These are phyloP conservation scores for Pisolithus albus DNA, from an alignment of 768 basidiomycete genomes.

Conservation along the genomic window DNA sequence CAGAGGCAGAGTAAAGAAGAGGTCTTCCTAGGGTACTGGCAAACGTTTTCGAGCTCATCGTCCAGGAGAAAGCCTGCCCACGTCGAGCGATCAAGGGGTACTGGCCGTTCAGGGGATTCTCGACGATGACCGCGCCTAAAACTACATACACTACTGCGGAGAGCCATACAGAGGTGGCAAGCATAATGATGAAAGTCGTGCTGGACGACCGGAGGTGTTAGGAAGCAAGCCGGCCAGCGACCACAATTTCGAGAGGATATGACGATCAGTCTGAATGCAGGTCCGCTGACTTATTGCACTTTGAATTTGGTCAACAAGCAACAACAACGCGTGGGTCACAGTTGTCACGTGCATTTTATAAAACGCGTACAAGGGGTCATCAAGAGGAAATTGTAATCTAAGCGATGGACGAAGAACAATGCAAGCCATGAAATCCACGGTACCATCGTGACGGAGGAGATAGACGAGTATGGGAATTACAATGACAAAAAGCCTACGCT, in stretches of 20 bases:
- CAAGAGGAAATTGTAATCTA: constrained; percentile 15
- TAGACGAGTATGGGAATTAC: neutral
- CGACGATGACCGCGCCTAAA: constrained; percentile 44
- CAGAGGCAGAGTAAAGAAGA: constrained; percentile 45
- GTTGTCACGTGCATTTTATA: constrained; percentile 23
- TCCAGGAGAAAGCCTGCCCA: constrained; percentile 59
- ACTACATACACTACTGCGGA: constrained; percentile 33
- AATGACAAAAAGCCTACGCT: constrained; percentile 22
- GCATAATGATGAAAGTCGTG: constrained; percentile 57
- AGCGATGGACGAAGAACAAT: constrained; percentile 6
- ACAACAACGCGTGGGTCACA: constrained; percentile 15
- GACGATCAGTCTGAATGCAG: neutral
- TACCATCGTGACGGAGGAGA: neutral
- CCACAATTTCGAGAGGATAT: constrained; percentile 29
- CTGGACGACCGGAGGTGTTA: constrained; percentile 32
- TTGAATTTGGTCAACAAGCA: constrained; percentile 3
- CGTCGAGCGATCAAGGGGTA: constrained; percentile 73
- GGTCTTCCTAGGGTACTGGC: constrained; percentile 36
- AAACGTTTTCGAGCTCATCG: constrained; percentile 64
- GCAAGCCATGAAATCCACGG: constrained; percentile 1
- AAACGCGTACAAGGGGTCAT: constrained; percentile 5
- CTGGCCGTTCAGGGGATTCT: constrained; percentile 62
- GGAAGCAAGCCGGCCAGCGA: constrained; percentile 54
- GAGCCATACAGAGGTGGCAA: constrained; percentile 51
- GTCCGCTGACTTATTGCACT: constrained; percentile 1